These are phyloP conservation scores for Agrostemma githago DNA, from an alignment of 148 eudicot species.

Conservation along the genomic window DNA sequence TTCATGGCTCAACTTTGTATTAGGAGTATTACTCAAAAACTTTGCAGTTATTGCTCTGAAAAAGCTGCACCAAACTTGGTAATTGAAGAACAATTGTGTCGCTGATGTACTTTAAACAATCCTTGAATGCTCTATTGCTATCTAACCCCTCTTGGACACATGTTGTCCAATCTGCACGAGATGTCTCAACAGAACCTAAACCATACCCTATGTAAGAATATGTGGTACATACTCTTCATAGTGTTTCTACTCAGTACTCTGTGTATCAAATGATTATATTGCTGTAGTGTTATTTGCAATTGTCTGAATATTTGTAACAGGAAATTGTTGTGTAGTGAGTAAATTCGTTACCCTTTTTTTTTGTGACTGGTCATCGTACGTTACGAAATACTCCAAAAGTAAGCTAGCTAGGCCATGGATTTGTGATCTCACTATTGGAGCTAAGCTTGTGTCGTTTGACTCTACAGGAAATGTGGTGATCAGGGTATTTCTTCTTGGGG, in stretches of 20 bases:
- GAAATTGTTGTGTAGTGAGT: neutral
- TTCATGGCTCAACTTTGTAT: neutral
- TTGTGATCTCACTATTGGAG: neutral
- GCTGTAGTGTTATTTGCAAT: neutral
- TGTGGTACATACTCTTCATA: neutral
- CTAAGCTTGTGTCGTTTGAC: conserved; percentile 6
- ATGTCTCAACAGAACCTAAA: neutral
- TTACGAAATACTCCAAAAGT: neutral
- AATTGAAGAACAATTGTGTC: neutral
- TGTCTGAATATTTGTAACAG: neutral
- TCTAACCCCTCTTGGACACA: neutral
- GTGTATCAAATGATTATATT: neutral
- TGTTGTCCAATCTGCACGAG: neutral
- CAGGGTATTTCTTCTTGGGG: conserved; percentile 97
- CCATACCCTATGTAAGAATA: neutral
- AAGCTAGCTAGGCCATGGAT: neutral
- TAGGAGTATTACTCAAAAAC: neutral
- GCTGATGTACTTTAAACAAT: neutral
- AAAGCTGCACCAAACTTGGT: neutral
- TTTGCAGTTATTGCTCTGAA: neutral
- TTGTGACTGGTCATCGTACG: neutral
- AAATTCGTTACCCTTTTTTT: neutral
- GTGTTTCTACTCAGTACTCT: neutral
- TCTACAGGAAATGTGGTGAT: conserved; percentile 63
- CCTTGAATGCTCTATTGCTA: neutral